Base-by-base conservation (phyloP, 768 basidiomycete genomes). In the Cantharellus anzutake region DNA sequence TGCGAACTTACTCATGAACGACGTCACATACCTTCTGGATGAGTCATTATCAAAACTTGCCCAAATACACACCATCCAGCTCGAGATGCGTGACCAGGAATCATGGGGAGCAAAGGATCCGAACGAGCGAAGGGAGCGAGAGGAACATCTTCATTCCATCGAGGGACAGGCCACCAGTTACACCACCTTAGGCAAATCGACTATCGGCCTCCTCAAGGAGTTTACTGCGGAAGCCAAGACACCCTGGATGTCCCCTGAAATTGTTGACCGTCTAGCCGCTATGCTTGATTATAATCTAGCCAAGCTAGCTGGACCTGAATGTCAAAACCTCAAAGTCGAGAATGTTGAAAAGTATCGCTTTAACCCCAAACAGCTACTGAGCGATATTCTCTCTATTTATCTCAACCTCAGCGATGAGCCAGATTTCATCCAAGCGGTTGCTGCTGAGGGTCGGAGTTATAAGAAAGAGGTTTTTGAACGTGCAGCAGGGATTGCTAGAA, bases 1-100 rank as follows among this genome's bases (percentile, higher is more conserved):
- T 70, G 79, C 93, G 72, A 98, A 99, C 72, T 75, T 97, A 66
- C 86, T 98, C 81, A 96, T 98, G 74, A 97, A 96, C 76, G 96
- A 99, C 66, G 91, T 94, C 59, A 98, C 94, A 4, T 98, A 92
- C 71, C 84, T 97, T 58, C 83, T 99, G 78, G 92, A 98, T 68
- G 96, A 99, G 67, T 94, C 91, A 4, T 75, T 98, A 55, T 81
- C 81, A 65, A 87, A 93, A 63, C 76, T 99, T 57, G 76, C 81
- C 5, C 87, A 94, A 67, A 96, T 99, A 63, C 81, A 86, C 68
- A 81, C 78, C 61, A 83, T 97, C 56, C 85, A 94, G 69, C 72
- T 73, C 0, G 86, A 93, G 68, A 94, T 93, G 84, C 81, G 80
- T 51, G 78, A 92, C 69, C 74, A 75, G 58, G 76, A 70, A 2